phyloP scores from a whole-genome alignment of 2,329 filamentous ascomycete species.

The Lasiodiplodia sp. region DNA sequence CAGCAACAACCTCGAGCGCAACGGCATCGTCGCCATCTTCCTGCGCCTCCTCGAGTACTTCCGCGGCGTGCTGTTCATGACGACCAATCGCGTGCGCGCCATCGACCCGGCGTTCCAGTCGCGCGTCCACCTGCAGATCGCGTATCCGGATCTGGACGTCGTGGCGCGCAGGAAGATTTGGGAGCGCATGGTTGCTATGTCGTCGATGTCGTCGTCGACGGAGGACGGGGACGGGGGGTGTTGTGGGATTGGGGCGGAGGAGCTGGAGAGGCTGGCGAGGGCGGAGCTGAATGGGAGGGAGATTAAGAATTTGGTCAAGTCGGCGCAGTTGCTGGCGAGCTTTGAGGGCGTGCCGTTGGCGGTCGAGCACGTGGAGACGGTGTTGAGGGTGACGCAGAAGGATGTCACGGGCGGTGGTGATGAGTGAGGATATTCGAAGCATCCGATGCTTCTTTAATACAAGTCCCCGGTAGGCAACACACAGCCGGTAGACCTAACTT shows the following conservation, averaged over 20 bases:
- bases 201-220: neutral
- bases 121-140: constrained; percentile 42
- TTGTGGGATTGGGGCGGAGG: neutral
- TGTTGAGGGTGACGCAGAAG: neutral
- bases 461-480: too few species aligned
- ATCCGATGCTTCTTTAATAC: too few species aligned
- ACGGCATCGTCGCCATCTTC: constrained; percentile 49
- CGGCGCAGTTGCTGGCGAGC: constrained; percentile 10
- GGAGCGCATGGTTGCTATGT: neutral
- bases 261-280: constrained; percentile 11
- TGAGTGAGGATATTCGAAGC: neutral
- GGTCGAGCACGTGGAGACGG: neutral
- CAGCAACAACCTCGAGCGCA: constrained; percentile 56
- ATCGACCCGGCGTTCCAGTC: constrained; percentile 34
- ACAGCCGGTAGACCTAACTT: too few species aligned
- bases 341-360: neutral
- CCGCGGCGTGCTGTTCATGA: constrained; percentile 44
- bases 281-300: constrained; percentile 1
- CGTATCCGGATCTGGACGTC: constrained; percentile 33
- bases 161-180: neutral
- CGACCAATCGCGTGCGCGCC: constrained; percentile 43
- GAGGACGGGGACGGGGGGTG: neutral
- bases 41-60: constrained; percentile 28
- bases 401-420: neutral
- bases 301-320: constrained; percentile 17